Evolutionary conservation across 176 grass and related monocot genomes (phyloP).

Genomic region (Saccharum officinarum): DNA sequence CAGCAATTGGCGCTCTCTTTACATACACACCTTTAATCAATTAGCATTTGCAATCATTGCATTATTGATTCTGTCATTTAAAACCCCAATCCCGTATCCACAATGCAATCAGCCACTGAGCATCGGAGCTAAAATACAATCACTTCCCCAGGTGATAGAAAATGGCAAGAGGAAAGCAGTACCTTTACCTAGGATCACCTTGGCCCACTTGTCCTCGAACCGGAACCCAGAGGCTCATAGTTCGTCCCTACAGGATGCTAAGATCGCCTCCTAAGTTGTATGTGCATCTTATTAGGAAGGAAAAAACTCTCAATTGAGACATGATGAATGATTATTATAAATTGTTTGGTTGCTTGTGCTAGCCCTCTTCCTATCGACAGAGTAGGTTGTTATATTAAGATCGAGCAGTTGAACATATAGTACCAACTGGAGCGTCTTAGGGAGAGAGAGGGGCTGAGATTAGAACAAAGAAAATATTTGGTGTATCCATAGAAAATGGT

Average conservation of each 20-base stretch:
- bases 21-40: not conserved
- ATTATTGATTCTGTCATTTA: not conserved
- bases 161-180: not conserved
- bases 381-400: too few relatives aligned
- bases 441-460: too few relatives aligned
- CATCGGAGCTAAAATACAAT: not conserved
- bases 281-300: too few relatives aligned
- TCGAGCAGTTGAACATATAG: too few relatives aligned
- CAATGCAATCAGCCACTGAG: not conserved
- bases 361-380: too few relatives aligned
- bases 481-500: too few relatives aligned
- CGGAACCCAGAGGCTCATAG: constrained; percentile 63
- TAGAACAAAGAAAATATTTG: too few relatives aligned
- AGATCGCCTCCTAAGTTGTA: constrained; percentile 62
- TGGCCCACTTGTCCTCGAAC: constrained; percentile 73
- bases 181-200: constrained; percentile 90
- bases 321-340: too few relatives aligned
- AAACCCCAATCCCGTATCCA: not conserved
- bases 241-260: constrained; percentile 65
- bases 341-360: too few relatives aligned
- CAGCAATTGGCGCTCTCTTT: not conserved
- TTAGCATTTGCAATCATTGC: not conserved
- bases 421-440: too few relatives aligned
- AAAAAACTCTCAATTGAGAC: too few relatives aligned
- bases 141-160: not conserved